Percentiles rank a stretch among this genome's conserved stretches.
Evolutionary conservation across 305 asterid species (phyloP).

Genomic region (Ajuga reptans): DNA sequence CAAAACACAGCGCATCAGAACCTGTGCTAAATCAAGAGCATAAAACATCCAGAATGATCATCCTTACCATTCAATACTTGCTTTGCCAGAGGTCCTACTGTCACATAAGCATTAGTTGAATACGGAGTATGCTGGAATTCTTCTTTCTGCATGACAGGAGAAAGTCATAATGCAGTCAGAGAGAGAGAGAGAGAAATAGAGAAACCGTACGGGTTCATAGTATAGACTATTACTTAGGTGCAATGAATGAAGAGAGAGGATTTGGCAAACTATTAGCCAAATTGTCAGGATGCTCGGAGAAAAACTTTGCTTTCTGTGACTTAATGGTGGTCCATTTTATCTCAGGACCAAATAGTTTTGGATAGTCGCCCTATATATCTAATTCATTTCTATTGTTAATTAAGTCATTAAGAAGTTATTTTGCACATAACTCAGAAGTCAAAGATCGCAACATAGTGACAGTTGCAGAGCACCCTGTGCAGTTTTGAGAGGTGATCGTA

Average conservation of each 20-base stretch:
- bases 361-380: neutral
- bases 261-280: slow-evolving; percentile 13
- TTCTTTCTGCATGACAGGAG: slow-evolving; percentile 64
- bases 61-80: slow-evolving; percentile 69
- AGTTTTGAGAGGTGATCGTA: neutral
- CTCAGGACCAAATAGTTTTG: neutral
- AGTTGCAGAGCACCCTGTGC: neutral
- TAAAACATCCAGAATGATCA: slow-evolving; percentile 15
- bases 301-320: neutral
- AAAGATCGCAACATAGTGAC: slow-evolving; percentile 11
- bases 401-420: neutral
- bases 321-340: neutral
- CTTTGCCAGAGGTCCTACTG: slow-evolving; percentile 69
- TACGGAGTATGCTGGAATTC: slow-evolving; percentile 94
- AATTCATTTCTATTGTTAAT: neutral
- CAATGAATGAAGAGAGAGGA: neutral
- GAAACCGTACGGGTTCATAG: neutral
- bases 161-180: neutral
- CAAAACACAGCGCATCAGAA: neutral
- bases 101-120: slow-evolving; percentile 84
- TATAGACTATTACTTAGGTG: neutral
- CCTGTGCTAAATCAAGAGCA: neutral
- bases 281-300: slow-evolving; percentile 6
- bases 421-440: neutral
- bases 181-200: too few relatives aligned